Conservation (phyloP, 2,329 filamentous ascomycete species). For the Stagonosporopsis vannaccii region DNA sequence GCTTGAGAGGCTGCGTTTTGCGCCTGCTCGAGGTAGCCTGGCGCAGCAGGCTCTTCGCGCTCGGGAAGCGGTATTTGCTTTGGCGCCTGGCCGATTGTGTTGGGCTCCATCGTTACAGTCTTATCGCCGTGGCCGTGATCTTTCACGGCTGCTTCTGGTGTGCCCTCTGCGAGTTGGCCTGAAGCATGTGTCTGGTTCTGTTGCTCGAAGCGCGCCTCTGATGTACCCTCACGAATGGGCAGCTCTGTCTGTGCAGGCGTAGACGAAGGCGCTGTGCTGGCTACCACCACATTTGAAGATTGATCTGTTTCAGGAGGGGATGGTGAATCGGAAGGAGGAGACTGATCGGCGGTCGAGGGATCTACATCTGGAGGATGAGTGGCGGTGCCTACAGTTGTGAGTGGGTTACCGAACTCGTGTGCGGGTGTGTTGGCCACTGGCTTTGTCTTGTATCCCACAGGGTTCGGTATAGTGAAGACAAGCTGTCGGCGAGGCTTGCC, state of each 20-base stretch:
- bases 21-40: constrained; percentile 53
- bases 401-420: constrained; percentile 29
- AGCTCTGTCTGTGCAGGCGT: constrained; percentile 26
- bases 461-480: constrained; percentile 50
- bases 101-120: constrained; percentile 56
- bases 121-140: constrained; percentile 55
- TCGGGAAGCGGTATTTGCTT: constrained; percentile 54
- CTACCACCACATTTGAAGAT: constrained; percentile 7
- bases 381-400: constrained; percentile 44
- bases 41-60: constrained; percentile 42
- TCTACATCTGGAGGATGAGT: constrained; percentile 46
- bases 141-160: constrained; percentile 50
- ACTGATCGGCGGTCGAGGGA: constrained; percentile 25
- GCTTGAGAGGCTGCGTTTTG: constrained; percentile 48
- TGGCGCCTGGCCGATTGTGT: constrained; percentile 58
- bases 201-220: constrained; percentile 50
- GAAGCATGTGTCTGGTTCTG: constrained; percentile 55
- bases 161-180: constrained; percentile 52
- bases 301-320: constrained; percentile 24
- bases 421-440: constrained; percentile 41
- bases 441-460: constrained; percentile 38
- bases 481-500: constrained; percentile 50
- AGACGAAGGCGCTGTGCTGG: constrained; percentile 8
- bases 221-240: constrained; percentile 52
- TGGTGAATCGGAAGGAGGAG: constrained; percentile 31